Base-by-base conservation (phyloP, 2,329 filamentous ascomycete species). In the Cladosporium sp. region DNA sequence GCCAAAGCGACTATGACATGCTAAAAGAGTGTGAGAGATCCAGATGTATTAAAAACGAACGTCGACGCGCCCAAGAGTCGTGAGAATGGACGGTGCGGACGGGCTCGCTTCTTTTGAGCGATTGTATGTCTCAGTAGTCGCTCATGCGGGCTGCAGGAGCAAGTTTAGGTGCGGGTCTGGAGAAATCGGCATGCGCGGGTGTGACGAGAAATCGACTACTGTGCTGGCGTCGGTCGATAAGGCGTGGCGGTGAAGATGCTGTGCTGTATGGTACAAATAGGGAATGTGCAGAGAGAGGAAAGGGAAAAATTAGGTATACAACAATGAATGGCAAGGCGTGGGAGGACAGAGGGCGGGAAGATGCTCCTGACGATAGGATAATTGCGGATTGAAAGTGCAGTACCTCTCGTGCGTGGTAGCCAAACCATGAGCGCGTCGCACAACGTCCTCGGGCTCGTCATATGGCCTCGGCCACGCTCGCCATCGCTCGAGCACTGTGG, bases 111-210 rank as follows among this genome's bases (percentile, higher is more conserved):
- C 22, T 30, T 53, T 51, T 56, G 50, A 29, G 37, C 43, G 20
- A 50, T 24, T 34, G 43, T 42, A 47, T 45, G 56, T 58, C 41
- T 58, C 56, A 60, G 56, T 52, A 60, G 56, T 45, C 53, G 52
- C 53, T 56, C 54, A 58, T 58, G 57, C 56, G 50, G 30, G 34
- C 44, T 57, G 56, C 57, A 59, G 57, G 57, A 47, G 44, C 13
- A 27, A 27, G 4, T n/a, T n/a, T n/a, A n/a, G n/a, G n/a, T 24
- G 43, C 43, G 32, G 43, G 27, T 30, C 15, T 41, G 45, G 45
- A 48, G 45, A 41, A 27, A 9, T 44, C 42, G 42, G 42, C 30
- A 24, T n/a, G n/a, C 29, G 36, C 44, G 37, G 37, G 45, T 36
- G 17, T 48, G 45, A 41, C 27, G 45, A 48, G 37, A 22, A 36